Evolutionary conservation across 2,329 filamentous ascomycete genomes (phyloP), one percentile per base, ranked within the genome.

Genomic region (Cercospora berteroae): DNA sequence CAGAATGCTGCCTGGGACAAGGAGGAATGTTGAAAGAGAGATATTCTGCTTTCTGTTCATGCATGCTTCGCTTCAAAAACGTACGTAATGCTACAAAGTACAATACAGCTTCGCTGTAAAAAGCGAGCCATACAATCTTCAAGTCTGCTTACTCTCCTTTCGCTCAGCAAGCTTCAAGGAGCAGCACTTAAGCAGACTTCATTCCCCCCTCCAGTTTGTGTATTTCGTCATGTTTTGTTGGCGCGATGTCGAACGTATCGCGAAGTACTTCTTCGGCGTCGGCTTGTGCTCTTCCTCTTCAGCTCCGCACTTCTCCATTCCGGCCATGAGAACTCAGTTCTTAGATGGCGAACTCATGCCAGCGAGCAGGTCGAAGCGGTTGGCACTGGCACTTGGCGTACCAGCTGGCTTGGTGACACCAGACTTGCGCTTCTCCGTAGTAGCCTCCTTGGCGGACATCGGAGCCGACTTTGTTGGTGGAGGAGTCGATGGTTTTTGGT

Each of bases 381-480:
- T 63, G 29, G 61, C 61, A 42, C 61, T 63, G 31, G 61, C 61
- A 42, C 50, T 63, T 57, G 61, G 61, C 16, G 61, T 63, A 12
- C 48, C 61, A 27, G 48, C n/a, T 33, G 61, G 31, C 23, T 63
- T 63, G 13, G 61, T n/a, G 27, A 63, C 61, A 2, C 61, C 61
- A 20, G 61, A 63, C 29, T 63, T 63, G 48, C 61, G 61, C 50
- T 63, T 63, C 61, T 63, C 61, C 12, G 61, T 63, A 13, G 61
- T 63, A 7, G 61, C 61, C 61, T 63, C 61, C 33, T 63, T 63
- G 18, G 61, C 61, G 18, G 61, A 63, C 61, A 63, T 63, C 23
- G 61, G 61, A 56, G 61, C 33, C 16, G 61, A 12, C 50, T 63
- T 63, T 7, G 12, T 20, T 25, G 61, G 29, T 29, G 61, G 61